These are phyloP conservation scores for Sequoia sempervirens DNA, from an alignment of 75 land plant genomes.

Conservation along the genomic window DNA sequence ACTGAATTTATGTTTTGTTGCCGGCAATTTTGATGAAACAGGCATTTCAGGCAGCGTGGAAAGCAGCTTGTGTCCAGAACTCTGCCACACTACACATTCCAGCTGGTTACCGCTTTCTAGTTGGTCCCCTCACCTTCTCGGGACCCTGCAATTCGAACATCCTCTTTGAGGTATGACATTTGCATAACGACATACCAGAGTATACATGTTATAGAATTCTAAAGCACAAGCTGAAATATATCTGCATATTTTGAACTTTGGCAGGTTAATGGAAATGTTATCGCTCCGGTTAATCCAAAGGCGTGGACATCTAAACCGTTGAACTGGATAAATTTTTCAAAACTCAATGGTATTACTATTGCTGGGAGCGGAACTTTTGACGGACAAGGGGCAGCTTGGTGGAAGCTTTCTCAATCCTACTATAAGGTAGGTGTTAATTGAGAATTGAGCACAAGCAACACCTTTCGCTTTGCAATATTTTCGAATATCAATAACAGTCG, in stretches of 20 bases:
- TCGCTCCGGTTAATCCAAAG: conserved; percentile 59
- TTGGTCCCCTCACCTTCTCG: conserved; percentile 63
- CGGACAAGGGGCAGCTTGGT: conserved; percentile 82
- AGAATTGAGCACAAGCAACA: not conserved
- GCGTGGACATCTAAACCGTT: conserved; percentile 44
- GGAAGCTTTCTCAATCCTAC: conserved; percentile 21
- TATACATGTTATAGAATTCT: not conserved
- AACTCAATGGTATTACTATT: conserved; percentile 50
- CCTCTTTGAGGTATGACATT: conserved; percentile 14
- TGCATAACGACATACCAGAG: not conserved
- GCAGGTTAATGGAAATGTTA: conserved; percentile 81
- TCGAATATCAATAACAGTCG: not conserved
- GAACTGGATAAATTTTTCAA: conserved; percentile 77
- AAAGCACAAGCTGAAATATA: not conserved
- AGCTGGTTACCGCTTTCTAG: conserved; percentile 47
- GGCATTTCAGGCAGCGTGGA: conserved; percentile 82
- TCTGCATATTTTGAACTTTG: not conserved
- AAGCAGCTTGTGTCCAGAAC: conserved; percentile 53
- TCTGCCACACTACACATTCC: conserved; percentile 65
- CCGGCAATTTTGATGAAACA: conserved; percentile 10
- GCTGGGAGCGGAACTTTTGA: conserved; percentile 65
- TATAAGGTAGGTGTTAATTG: not conserved
- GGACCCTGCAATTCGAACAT: conserved; percentile 66
- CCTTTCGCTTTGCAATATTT: not conserved
- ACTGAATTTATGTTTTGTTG: no score